phyloP scores from a whole-genome alignment of 228 moss, liverwort and hornwort genomes.

The Sphagnum magellanicum region DNA sequence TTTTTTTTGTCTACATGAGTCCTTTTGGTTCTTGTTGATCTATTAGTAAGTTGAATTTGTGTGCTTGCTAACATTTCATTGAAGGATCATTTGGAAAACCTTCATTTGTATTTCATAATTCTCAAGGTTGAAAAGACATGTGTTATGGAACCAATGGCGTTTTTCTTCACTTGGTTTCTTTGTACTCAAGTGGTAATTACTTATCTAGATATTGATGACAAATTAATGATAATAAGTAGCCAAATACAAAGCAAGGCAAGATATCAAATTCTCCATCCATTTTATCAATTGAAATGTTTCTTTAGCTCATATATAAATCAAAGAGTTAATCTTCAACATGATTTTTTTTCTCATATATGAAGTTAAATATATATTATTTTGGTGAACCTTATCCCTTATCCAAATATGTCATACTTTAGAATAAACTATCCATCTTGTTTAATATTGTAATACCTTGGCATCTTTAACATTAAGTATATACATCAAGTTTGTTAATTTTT shows the following conservation, averaged over 20 bases:
- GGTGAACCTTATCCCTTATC: too few species aligned
- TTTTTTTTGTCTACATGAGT: neutral
- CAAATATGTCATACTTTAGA: too few species aligned
- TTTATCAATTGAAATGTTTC: neutral
- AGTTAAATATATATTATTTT: too few species aligned
- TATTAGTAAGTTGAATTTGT: neutral
- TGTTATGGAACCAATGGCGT: neutral
- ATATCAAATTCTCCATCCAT: neutral
- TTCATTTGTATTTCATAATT: too few species aligned
- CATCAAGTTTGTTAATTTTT: too few species aligned
- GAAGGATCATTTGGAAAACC: neutral
- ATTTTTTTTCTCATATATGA: too few species aligned
- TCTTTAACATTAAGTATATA: too few species aligned
- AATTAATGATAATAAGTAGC: conserved; percentile 66
- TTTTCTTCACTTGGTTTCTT: neutral
- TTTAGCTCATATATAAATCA: too few species aligned
- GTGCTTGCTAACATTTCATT: neutral
- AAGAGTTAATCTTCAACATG: too few species aligned
- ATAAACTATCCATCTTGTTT: too few species aligned
- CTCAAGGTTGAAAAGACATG: too few species aligned
- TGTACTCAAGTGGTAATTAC: conserved; percentile 75
- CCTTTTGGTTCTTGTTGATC: neutral
- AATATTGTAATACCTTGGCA: too few species aligned
- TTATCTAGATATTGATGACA: conserved; percentile 58
- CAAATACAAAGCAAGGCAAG: conserved; percentile 54